A percentile compares a stretch with the other conserved stretches of the same genome.
Evolutionary conservation across 2,329 filamentous ascomycete genomes (phyloP).

Genomic region (Plectosphaerella plurivora): DNA sequence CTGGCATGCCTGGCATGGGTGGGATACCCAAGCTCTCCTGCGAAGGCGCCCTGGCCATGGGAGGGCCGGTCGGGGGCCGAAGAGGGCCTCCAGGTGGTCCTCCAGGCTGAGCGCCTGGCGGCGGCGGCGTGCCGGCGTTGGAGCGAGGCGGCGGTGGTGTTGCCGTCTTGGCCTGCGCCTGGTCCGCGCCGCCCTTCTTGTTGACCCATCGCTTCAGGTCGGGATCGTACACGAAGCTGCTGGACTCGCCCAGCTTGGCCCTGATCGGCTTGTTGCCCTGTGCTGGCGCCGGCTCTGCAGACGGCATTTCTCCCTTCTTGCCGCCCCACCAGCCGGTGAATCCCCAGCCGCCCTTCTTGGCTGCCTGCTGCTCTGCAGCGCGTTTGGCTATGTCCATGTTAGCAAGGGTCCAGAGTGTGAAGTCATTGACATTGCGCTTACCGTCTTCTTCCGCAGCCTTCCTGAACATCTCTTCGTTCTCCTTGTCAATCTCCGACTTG

Average conservation of each 20-base stretch:
- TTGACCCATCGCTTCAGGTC: slow-evolving; percentile 99
- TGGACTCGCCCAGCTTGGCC: slow-evolving; percentile 92
- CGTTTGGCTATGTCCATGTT: slow-evolving; percentile 50
- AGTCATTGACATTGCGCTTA: slow-evolving; percentile 30
- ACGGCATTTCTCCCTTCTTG: slow-evolving; percentile 51
- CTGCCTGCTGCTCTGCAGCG: slow-evolving; percentile 38
- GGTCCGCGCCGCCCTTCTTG: slow-evolving; percentile 76
- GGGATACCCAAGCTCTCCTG: slow-evolving; percentile 17
- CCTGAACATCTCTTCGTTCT: slow-evolving; percentile 80
- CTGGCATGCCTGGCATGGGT: slow-evolving; percentile 3
- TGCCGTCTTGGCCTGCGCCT: slow-evolving; percentile 52
- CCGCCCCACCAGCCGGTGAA: slow-evolving; percentile 83
- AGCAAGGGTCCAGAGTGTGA: slow-evolving; percentile 5
- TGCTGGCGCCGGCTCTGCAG: slow-evolving; percentile 19
- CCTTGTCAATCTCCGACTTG: slow-evolving; percentile 66
- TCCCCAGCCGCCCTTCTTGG: slow-evolving; percentile 67
- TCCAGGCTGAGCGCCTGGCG: slow-evolving; percentile 25
- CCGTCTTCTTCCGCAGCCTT: slow-evolving; percentile 76
- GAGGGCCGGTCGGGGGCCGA: slow-evolving; percentile 17
- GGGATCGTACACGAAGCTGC: slow-evolving; percentile 88
- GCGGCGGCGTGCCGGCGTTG: slow-evolving; percentile 46
- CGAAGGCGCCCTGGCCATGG: slow-evolving; percentile 25
- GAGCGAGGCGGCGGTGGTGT: slow-evolving; percentile 77
- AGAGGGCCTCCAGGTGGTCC: slow-evolving; percentile 17
- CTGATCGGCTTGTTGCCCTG: slow-evolving; percentile 65